Conservation (phyloP, 257 asterid genomes). For the Oldenlandia corymbosa region DNA sequence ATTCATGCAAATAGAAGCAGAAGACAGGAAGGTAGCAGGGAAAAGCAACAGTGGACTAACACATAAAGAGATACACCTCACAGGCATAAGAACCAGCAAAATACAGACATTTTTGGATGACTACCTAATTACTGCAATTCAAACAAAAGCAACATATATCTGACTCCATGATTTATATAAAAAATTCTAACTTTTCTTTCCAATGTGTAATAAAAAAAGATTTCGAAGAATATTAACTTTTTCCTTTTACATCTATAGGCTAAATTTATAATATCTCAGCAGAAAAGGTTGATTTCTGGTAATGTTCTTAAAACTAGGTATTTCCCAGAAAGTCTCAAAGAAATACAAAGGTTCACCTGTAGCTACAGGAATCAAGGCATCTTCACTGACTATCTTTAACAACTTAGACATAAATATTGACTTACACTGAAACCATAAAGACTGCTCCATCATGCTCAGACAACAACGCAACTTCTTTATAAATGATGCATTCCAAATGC, state of each 20-base stretch:
- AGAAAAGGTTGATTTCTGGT: background rate
- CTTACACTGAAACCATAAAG: no score
- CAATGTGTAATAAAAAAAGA: no score
- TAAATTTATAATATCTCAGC: background rate
- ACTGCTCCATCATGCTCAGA: no score
- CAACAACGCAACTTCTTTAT: no score
- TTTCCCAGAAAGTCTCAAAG: background rate
- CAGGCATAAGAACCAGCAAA: background rate
- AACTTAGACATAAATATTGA: no score
- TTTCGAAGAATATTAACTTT: background rate
- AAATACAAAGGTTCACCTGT: no score
- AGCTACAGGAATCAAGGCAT: no score
- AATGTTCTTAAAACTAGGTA: background rate
- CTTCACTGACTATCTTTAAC: no score
- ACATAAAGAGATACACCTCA: background rate
- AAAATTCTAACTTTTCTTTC: no score
- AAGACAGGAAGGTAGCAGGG: conserved; percentile 4
- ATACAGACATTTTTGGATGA: background rate
- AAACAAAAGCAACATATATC: background rate
- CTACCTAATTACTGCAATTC: background rate
- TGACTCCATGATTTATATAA: background rate
- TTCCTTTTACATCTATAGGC: background rate
- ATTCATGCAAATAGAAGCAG: no score
- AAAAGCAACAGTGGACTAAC: background rate
- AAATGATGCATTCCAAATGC: no score